Conservation (phyloP, 768 basidiomycete genomes). For the Phlebiopsis flavidoalba region DNA sequence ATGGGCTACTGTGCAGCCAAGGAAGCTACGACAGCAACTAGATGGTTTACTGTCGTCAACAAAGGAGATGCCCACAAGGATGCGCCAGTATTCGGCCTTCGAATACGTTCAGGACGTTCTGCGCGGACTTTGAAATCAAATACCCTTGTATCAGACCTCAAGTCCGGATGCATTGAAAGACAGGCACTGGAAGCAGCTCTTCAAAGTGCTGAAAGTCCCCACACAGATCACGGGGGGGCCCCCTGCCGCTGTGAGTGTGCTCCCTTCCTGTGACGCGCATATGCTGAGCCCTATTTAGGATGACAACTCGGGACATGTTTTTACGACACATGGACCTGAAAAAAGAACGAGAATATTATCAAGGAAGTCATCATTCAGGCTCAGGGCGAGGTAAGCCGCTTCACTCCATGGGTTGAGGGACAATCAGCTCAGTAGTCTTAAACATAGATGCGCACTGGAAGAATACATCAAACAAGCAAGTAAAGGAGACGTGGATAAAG, state of each 20-base stretch:
- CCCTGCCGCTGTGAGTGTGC: slow-evolving; percentile 57
- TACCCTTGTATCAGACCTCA: slow-evolving; percentile 84
- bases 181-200: slow-evolving; percentile 96
- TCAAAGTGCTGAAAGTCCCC: slow-evolving; percentile 79
- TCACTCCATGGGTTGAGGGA: background rate
- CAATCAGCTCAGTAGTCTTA: slow-evolving; percentile 14
- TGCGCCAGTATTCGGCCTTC: slow-evolving; percentile 98
- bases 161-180: slow-evolving; percentile 97
- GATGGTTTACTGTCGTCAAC: slow-evolving; percentile 90
- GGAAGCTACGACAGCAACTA: slow-evolving; percentile 91
- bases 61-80: slow-evolving; percentile 97
- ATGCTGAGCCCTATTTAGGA: slow-evolving; percentile 37
- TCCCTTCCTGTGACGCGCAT: background rate
- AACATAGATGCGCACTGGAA: slow-evolving; percentile 84
- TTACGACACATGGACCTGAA: slow-evolving; percentile 95
- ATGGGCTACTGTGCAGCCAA: slow-evolving; percentile 91
- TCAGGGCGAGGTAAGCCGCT: slow-evolving; percentile 77
- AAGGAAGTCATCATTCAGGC: slow-evolving; percentile 96
- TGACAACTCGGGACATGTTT: slow-evolving; percentile 96
- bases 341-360: slow-evolving; percentile 83
- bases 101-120: slow-evolving; percentile 95
- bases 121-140: slow-evolving; percentile 87
- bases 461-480: slow-evolving; percentile 94
- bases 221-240: slow-evolving; percentile 74
- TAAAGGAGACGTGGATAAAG: slow-evolving; percentile 95